Evolutionary conservation across 306 rosid species (phyloP).

Genomic region (Castanospermum australe): DNA sequence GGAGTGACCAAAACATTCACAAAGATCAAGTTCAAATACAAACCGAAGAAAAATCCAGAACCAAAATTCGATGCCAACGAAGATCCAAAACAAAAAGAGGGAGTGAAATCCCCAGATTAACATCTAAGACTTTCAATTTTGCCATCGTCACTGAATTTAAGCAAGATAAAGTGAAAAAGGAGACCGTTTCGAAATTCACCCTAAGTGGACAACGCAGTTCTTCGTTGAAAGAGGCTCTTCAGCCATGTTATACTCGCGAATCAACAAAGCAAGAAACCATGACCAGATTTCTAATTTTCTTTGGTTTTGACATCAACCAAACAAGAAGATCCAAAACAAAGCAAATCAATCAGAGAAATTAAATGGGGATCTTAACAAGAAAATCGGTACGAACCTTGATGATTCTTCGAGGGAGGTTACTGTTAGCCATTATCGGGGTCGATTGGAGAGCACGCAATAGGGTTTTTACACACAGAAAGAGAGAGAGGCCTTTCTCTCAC

Average conservation of each 20-base stretch:
- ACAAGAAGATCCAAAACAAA: too few relatives aligned
- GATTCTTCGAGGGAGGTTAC: slow-evolving; percentile 94
- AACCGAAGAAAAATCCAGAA: not conserved
- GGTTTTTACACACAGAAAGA: slow-evolving; percentile 40
- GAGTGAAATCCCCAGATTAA: not conserved
- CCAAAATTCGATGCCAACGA: not conserved
- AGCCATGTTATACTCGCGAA: not conserved
- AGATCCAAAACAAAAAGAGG: not conserved
- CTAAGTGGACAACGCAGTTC: not conserved
- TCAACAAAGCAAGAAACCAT: not conserved
- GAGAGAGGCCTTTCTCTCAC: slow-evolving; percentile 30
- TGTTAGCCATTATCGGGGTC: slow-evolving; percentile 75
- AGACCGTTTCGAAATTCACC: not conserved
- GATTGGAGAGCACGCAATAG: slow-evolving; percentile 70
- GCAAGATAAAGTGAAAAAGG: not conserved
- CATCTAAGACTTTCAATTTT: not conserved
- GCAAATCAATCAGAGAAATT: slow-evolving; percentile 38
- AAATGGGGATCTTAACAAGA: slow-evolving; percentile 47
- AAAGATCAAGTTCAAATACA: slow-evolving; percentile 12
- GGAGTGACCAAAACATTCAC: slow-evolving; percentile 6
- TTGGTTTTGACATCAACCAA: not conserved
- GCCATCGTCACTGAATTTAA: slow-evolving; percentile 2
- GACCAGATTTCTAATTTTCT: not conserved
- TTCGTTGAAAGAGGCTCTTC: not conserved
- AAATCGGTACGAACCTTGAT: slow-evolving; percentile 56